Conservation (phyloP, 2,329 filamentous ascomycete genomes). For the Trichophyton simii region DNA sequence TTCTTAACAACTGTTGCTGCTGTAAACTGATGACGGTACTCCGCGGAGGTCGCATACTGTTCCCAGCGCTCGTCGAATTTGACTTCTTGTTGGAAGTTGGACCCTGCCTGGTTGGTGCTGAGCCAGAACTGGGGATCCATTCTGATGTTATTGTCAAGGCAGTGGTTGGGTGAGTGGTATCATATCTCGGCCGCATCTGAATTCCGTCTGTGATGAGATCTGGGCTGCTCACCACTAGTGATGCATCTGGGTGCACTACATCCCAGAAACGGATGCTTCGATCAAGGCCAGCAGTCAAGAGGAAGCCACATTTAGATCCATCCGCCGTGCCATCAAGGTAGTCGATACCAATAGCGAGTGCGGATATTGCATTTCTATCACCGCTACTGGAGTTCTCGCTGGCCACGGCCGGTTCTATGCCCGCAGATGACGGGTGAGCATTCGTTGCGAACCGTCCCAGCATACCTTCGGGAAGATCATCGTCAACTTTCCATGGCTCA, state of each 20-base stretch:
- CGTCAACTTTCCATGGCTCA: conserved; percentile 78
- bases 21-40: conserved; percentile 77
- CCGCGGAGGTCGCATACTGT: conserved; percentile 44
- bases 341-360: conserved; percentile 61
- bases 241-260: conserved; percentile 62
- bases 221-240: conserved; percentile 67
- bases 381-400: conserved; percentile 8
- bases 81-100: conserved; percentile 20
- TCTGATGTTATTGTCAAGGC: conserved; percentile 57
- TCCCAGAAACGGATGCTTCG: conserved; percentile 94
- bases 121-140: conserved; percentile 36
- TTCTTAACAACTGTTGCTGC: conserved; percentile 73
- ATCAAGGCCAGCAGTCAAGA: conserved; percentile 79
- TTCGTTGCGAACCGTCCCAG: conserved; percentile 63
- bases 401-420: conserved; percentile 49
- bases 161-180: conserved; percentile 49
- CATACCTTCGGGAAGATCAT: conserved; percentile 77
- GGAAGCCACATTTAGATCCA: conserved; percentile 59
- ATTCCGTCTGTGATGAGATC: conserved; percentile 48
- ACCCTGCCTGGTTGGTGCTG: conserved; percentile 15
- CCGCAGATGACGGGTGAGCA: conserved; percentile 27
- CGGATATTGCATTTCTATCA: conserved; percentile 48
- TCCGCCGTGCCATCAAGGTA: conserved; percentile 50
- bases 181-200: conserved; percentile 54
- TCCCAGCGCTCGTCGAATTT: conserved; percentile 26